Percentiles rank a stretch among this genome's conserved stretches.
Evolutionary conservation across 2,329 filamentous ascomycete genomes (phyloP).

Genomic region (Penicillium sp.): DNA sequence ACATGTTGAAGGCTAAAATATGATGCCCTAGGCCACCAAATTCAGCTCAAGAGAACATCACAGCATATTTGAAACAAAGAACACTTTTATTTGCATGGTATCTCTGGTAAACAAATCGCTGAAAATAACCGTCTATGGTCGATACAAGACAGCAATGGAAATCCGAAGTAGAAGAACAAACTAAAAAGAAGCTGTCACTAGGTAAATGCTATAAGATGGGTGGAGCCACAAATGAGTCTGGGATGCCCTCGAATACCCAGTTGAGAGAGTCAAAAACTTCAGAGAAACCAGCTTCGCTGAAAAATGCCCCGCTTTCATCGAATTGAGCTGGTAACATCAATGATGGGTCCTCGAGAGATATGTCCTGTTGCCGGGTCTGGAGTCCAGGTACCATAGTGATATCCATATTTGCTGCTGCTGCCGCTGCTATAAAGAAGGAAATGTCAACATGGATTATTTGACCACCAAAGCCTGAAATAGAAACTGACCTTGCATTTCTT

Average conservation of each 20-base stretch:
- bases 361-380: conserved; percentile 30
- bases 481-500: conserved; percentile 62
- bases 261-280: conserved; percentile 86
- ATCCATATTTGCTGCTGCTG: conserved; percentile 38
- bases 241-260: conserved; percentile 85
- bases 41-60: neutral
- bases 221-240: conserved; percentile 59
- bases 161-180: neutral
- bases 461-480: neutral
- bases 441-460: conserved; percentile 15
- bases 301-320: conserved; percentile 37
- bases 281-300: conserved; percentile 55
- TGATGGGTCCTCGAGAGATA: conserved; percentile 30
- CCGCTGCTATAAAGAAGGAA: conserved; percentile 12
- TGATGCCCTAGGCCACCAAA: neutral
- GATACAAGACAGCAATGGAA: neutral
- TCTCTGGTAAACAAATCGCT: conserved; percentile 7
- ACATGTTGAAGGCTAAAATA: conserved; percentile 12
- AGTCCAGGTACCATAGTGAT: conserved; percentile 28
- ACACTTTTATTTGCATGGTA: conserved; percentile 12
- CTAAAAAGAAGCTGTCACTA: neutral
- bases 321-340: conserved; percentile 37
- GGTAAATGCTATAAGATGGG: conserved; percentile 28
- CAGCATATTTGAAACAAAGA: neutral
- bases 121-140: neutral